Percentiles rank a stretch among this genome's conserved stretches.
These are phyloP conservation scores for Fusarium nelsonii DNA, from an alignment of 2,329 filamentous ascomycete genomes.

Conservation along the genomic window DNA sequence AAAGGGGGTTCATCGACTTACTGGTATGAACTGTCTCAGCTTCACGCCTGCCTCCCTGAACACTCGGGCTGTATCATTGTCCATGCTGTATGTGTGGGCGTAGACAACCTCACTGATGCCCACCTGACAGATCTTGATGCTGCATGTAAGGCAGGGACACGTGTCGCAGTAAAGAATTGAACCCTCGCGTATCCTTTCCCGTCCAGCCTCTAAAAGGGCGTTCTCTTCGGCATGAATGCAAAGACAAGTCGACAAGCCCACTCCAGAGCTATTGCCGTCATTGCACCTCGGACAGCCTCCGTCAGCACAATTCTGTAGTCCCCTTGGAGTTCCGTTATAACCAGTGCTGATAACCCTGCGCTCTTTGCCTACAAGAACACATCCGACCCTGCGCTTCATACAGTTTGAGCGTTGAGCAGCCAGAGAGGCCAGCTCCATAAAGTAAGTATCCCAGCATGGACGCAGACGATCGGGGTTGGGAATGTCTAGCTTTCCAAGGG, in stretches of 20 bases:
- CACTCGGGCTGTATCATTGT: conserved; percentile 83
- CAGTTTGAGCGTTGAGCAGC: conserved; percentile 94
- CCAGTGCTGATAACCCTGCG: conserved; percentile 92
- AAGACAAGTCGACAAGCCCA: conserved; percentile 85
- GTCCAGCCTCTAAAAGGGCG: conserved; percentile 90
- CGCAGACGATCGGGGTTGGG: conserved; percentile 82
- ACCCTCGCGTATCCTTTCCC: conserved; percentile 86
- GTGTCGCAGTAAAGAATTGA: conserved; percentile 94
- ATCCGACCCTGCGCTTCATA: conserved; percentile 97
- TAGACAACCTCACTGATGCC: conserved; percentile 97
- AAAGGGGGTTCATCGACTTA: conserved; percentile 59
- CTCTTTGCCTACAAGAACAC: conserved; percentile 85
- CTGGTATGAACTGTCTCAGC: conserved; percentile 88
- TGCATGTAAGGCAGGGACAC: conserved; percentile 96
- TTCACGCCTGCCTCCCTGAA: conserved; percentile 86
- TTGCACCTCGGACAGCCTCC: conserved; percentile 94
- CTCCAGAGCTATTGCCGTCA: conserved; percentile 74
- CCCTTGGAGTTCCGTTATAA: conserved; percentile 96
- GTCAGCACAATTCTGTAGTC: conserved; percentile 89
- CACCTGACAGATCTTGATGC: conserved; percentile 98
- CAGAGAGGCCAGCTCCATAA: conserved; percentile 95
- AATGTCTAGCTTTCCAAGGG: conserved; percentile 80
- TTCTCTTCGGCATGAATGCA: conserved; percentile 99
- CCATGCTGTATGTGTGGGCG: conserved; percentile 94
- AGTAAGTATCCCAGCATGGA: conserved; percentile 96